Conservation (phyloP, 129 eudicot species). For the Chrysanthemum makinoi region DNA sequence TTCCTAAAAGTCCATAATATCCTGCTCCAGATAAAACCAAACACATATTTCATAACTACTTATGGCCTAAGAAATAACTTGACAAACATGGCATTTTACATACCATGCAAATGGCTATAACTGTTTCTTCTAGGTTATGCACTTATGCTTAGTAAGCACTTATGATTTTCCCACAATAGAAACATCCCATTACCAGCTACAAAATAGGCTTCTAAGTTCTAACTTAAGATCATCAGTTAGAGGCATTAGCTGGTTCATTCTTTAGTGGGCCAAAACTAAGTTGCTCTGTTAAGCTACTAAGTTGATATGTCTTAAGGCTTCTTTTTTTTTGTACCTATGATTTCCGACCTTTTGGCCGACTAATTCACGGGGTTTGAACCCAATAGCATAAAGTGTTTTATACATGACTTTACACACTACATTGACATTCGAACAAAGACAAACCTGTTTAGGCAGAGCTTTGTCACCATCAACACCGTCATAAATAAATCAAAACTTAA, state of each 20-base stretch:
- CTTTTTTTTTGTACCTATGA: no score
- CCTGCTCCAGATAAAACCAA: not conserved
- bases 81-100: not conserved
- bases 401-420: not conserved
- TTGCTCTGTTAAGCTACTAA: not conserved
- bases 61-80: not conserved
- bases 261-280: not conserved
- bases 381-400: no score
- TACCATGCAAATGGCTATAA: constrained; percentile 1
- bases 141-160: not conserved
- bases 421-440: not conserved
- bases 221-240: not conserved
- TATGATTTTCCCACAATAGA: not conserved
- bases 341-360: no score
- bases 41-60: not conserved
- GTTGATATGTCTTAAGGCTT: not conserved
- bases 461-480: constrained; percentile 39
- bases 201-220: not conserved
- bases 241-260: not conserved
- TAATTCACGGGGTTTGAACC: no score
- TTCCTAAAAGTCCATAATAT: not conserved
- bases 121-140: constrained; percentile 3
- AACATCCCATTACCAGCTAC: not conserved
- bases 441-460: constrained; percentile 49
- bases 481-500: constrained; percentile 27